Percentiles rank a stretch among this genome's conserved stretches.
These are phyloP conservation scores for Paraphaeosphaeria minitans DNA, from an alignment of 2,329 filamentous ascomycete species.

Conservation along the genomic window DNA sequence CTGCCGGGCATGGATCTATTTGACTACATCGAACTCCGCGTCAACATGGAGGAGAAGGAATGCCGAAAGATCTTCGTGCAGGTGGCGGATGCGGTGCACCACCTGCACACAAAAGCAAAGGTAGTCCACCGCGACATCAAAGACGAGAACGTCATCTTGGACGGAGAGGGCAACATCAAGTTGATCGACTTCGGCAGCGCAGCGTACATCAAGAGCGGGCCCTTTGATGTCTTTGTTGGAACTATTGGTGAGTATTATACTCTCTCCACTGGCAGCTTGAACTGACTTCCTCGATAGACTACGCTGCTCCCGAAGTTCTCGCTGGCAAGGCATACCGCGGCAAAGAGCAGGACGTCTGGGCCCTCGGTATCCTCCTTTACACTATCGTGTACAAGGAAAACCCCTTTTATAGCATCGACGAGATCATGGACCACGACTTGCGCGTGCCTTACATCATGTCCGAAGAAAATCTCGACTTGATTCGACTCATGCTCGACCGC, in stretches of 20 bases:
- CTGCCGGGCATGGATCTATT: conserved; percentile 98
- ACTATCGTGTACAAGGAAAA: conserved; percentile 99
- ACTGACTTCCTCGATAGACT: conserved; percentile 65
- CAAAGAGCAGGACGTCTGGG: conserved; percentile 98
- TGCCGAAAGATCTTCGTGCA: conserved; percentile 95
- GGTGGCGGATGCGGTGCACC: conserved; percentile 85
- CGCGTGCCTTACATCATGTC: conserved; percentile 87
- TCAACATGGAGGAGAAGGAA: conserved; percentile 95
- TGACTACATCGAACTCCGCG: conserved; percentile 95
- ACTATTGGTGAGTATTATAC: conserved; percentile 77
- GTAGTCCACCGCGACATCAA: conserved; percentile 99
- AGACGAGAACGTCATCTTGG: conserved; percentile 95
- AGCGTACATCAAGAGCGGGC: conserved; percentile 96
- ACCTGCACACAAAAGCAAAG: conserved; percentile 85
- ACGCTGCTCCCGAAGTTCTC: conserved; percentile 96
- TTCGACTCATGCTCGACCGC: conserved; percentile 89
- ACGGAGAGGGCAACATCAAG: conserved; percentile 94
- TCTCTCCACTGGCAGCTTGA: neutral
- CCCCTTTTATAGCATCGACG: conserved; percentile 97
- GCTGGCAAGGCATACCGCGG: conserved; percentile 90
- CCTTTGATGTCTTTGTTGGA: conserved; percentile 98
- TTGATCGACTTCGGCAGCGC: conserved; percentile 98
- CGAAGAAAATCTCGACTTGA: conserved; percentile 89
- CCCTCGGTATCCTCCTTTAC: conserved; percentile 93
- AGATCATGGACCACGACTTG: conserved; percentile 97